These are phyloP conservation scores for Papiliotrema flavescens DNA, from an alignment of 1,284 basidiomycete genomes.

Conservation along the genomic window DNA sequence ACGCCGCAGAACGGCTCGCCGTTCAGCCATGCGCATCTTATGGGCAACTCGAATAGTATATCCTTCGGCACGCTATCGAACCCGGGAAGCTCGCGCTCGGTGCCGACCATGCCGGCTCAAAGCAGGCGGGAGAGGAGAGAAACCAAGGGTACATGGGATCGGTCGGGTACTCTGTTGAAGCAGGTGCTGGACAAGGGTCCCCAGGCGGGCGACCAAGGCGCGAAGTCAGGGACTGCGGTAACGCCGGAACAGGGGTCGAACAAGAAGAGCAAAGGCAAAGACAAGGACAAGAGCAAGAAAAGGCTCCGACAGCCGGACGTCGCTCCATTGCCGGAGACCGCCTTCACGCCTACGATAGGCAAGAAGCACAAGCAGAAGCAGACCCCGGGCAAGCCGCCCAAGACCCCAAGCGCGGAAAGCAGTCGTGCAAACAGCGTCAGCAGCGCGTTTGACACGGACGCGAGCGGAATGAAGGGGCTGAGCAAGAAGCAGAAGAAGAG, in stretches of 20 bases:
- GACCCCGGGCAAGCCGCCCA: neutral
- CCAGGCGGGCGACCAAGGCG: neutral
- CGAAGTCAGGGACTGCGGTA: neutral
- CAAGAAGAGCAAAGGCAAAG: neutral
- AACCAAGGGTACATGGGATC: neutral
- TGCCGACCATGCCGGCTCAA: neutral
- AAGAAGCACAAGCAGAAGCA: neutral
- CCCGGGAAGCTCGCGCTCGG: neutral
- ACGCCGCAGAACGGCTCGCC: neutral
- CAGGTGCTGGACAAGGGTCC: neutral
- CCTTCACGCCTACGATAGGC: neutral
- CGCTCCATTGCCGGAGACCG: neutral
- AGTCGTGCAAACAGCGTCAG: neutral
- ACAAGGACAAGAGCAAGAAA: neutral
- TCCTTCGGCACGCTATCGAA: constrained; percentile 13
- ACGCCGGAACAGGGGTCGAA: neutral
- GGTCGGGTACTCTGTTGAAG: too few species aligned
- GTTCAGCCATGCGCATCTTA: constrained; percentile 17
- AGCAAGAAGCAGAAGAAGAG: neutral
- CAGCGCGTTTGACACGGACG: neutral
- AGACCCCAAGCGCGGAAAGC: neutral
- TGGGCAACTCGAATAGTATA: constrained; percentile 9
- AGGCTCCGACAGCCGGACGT: neutral
- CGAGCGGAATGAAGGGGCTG: neutral
- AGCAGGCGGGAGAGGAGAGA: neutral